Base-by-base conservation (phyloP, 208 protist genomes). In the Acanthamoeba castellanii region DNA sequence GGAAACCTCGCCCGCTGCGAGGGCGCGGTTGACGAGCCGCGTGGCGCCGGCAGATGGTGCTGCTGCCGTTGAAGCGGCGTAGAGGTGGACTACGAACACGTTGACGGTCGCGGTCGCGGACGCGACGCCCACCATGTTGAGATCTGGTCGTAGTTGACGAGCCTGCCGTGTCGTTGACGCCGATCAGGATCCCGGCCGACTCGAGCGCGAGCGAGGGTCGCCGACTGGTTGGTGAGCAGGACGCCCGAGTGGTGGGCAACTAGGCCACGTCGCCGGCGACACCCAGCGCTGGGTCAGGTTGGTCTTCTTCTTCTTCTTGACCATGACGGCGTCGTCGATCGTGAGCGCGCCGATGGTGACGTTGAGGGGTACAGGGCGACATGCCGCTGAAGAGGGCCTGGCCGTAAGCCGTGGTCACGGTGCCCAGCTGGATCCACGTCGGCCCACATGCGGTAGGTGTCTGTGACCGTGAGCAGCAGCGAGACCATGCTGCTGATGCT, bases 271-370 rank as follows among this genome's bases (percentile, higher is more conserved):
- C n/a, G 47, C 88, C 88, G n/a, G 42, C 68, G n/a, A n/a, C 27
- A 76, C 68, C 61, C 88, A 93, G 42, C 68, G n/a, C n/a, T n/a
- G 88, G 61, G 88, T 93, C 5, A 57, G 59, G 68, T 93, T 93
- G 42, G 37, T 32, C 34, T 93, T 93, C 2, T 22, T n/a, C n/a
- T n/a, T n/a, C n/a, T n/a, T n/a, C n/a, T n/a, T n/a, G n/a, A n/a
- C n/a, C 9, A 93, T 55, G 8, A 55, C 45, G 25, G 52, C 45
- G 25, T 34, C 57, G 34, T 76, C 68, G 68, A 93, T 72, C 25
- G 61, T 70, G 20, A 81, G 59, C 34, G 37, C 9, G 61, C 61
- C 88, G 42, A 32, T 93, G 61, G 55, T 50, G 74, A 20, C 59
- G 42, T 47, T 3, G 1, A 47, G 78, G 52, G 45, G n/a, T 14